A percentile compares a stretch with the other conserved stretches of the same genome.
These are phyloP conservation scores for Cercospora citrullina DNA, from an alignment of 2,329 filamentous ascomycete species.

Conservation along the genomic window DNA sequence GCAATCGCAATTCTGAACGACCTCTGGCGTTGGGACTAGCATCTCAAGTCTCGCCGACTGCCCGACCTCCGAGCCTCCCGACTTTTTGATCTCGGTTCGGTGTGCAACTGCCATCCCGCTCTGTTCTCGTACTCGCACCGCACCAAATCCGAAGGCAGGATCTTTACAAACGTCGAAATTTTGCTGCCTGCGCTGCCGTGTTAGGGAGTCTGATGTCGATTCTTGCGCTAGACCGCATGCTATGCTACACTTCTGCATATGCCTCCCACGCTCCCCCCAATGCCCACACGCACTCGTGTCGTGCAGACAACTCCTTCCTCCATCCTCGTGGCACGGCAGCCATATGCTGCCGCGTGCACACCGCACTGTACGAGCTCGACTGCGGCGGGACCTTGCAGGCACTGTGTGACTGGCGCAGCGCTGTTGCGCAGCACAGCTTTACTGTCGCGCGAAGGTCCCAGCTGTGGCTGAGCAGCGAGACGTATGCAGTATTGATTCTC, in stretches of 20 bases:
- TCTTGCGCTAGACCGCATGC: background rate
- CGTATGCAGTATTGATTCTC: conserved; percentile 3
- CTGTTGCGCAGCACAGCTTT: background rate
- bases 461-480: background rate
- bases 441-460: background rate
- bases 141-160: background rate
- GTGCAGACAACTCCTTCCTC: background rate
- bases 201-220: background rate
- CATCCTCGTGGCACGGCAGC: background rate
- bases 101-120: background rate
- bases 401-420: background rate
- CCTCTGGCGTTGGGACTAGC: background rate
- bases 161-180: background rate
- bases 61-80: background rate
- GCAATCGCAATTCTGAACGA: background rate
- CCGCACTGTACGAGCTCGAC: conserved; percentile 14
- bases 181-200: background rate
- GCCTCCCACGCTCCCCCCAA: background rate
- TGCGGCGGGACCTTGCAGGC: conserved; percentile 16
- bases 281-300: background rate
- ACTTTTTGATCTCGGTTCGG: background rate
- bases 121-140: background rate
- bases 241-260: background rate
- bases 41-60: background rate
- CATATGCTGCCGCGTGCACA: conserved; percentile 12